Evolutionary conservation across 306 rosid genomes (phyloP).

Genomic region (Trifolium repens): DNA sequence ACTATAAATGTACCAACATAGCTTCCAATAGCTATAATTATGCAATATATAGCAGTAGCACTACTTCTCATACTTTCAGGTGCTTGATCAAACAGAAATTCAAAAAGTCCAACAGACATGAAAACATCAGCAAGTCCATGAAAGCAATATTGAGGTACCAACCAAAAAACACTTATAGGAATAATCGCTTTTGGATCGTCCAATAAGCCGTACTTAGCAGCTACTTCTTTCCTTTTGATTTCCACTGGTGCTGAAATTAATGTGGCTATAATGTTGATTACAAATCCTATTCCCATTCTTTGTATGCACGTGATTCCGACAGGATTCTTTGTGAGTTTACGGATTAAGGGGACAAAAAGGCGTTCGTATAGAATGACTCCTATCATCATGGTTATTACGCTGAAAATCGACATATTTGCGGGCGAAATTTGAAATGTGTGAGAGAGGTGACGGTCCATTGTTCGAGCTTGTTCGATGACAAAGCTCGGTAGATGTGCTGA

Average conservation of each 20-base stretch:
- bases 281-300: constrained; percentile 73
- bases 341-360: constrained; percentile 58
- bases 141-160: constrained; percentile 67
- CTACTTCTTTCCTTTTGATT: constrained; percentile 59
- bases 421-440: constrained; percentile 65
- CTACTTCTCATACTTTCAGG: constrained; percentile 82
- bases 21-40: constrained; percentile 60
- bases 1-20: constrained; percentile 65
- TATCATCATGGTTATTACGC: constrained; percentile 52
- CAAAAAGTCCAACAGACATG: constrained; percentile 72
- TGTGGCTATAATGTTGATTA: constrained; percentile 61
- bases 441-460: constrained; percentile 64
- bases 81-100: constrained; percentile 76
- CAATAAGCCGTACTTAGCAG: constrained; percentile 52
- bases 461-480: constrained; percentile 70
- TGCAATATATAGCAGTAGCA: constrained; percentile 64
- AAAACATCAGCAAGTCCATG: constrained; percentile 76
- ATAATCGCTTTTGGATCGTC: constrained; percentile 59
- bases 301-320: constrained; percentile 75
- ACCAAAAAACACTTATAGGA: constrained; percentile 74
- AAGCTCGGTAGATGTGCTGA: constrained; percentile 67
- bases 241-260: constrained; percentile 55
- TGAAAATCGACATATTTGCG: constrained; percentile 63
- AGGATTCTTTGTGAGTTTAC: constrained; percentile 56
- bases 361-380: constrained; percentile 75